Percentiles rank a stretch among this genome's conserved stretches.
These are phyloP conservation scores for Aspergillus sp. DNA, from an alignment of 2,329 filamentous ascomycete genomes.

Conservation along the genomic window DNA sequence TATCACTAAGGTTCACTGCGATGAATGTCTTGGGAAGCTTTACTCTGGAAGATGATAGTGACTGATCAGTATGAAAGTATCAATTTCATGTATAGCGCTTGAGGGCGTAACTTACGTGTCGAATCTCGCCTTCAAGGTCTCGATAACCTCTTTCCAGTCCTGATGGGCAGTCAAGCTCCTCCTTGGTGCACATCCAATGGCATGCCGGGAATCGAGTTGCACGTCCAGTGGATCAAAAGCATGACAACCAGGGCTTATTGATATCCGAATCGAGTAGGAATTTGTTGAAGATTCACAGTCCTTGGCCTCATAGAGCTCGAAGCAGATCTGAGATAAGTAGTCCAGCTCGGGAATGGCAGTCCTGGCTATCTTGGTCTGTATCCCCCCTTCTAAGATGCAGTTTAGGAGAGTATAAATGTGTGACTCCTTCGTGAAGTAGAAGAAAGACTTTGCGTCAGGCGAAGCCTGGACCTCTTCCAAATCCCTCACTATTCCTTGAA, in stretches of 20 bases:
- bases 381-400: slow-evolving; percentile 94
- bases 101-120: slow-evolving; percentile 69
- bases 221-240: slow-evolving; percentile 96
- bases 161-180: slow-evolving; percentile 86
- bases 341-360: slow-evolving; percentile 96
- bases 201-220: slow-evolving; percentile 92
- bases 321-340: slow-evolving; percentile 96
- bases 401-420: slow-evolving; percentile 98
- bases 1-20: slow-evolving; percentile 55
- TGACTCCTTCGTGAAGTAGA: slow-evolving; percentile 99
- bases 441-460: slow-evolving; percentile 90
- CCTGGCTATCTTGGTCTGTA: slow-evolving; percentile 94
- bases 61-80: slow-evolving; percentile 9
- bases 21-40: slow-evolving; percentile 55
- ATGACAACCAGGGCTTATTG: slow-evolving; percentile 92
- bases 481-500: slow-evolving; percentile 96
- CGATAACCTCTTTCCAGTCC: slow-evolving; percentile 96
- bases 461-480: slow-evolving; percentile 96
- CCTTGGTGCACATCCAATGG: slow-evolving; percentile 90
- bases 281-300: slow-evolving; percentile 76
- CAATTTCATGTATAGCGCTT: neutral
- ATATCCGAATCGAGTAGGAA: slow-evolving; percentile 94
- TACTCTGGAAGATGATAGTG: slow-evolving; percentile 37
- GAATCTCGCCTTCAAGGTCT: slow-evolving; percentile 91
- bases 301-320: slow-evolving; percentile 95